Base-by-base conservation (phyloP, 2,329 filamentous ascomycete genomes). In the Cryphonectria carpinicola region DNA sequence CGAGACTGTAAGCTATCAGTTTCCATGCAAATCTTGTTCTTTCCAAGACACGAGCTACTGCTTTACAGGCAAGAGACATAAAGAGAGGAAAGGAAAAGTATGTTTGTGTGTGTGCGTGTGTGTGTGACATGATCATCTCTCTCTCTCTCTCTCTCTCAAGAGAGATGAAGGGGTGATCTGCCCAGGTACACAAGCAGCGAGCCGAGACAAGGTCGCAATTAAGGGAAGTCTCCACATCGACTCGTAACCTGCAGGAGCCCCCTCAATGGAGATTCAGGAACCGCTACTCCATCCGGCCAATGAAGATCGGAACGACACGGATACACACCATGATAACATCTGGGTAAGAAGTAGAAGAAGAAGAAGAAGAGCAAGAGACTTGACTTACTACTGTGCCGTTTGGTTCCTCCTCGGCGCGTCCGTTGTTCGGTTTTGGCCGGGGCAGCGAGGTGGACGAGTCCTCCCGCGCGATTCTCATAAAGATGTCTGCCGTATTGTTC, bases 381-480 rank as follows among this genome's bases (percentile, higher is more conserved):
- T 52, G 61, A 69, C 71, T 71, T 52, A 72, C 71, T 66, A 68
- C 63, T 65, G 69, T 64, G 54, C 69, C 68, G 58, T 41, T 43
- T 22, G 58, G 81, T 41, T 82, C 81, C 7, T 73, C 72, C 68
- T 73, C 74, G 37, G 77, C 75, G 58, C 78, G 79, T 8, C 80
- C 79, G 60, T 82, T 81, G 11, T 10, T 49, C 19, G 76, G 72
- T 25, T 76, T 75, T 66, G 81, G 83, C 64, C 80, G 82, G 22
- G 78, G 66, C 6, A 54, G 41, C 10, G 49, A 54, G 37, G 71
- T 65, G 28, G 71, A 75, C 19, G 83, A 74, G 72, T 89, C 87
- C 71, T 89, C 86, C 14, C 84, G 82, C 17, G 88, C 87, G 71
- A 90, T 89, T 68, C 82, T 85, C 71, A 90, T 83, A 73, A 89